phyloP scores from a whole-genome alignment of 805 yeast genomes.

The Wickerhamiella nectarea region DNA sequence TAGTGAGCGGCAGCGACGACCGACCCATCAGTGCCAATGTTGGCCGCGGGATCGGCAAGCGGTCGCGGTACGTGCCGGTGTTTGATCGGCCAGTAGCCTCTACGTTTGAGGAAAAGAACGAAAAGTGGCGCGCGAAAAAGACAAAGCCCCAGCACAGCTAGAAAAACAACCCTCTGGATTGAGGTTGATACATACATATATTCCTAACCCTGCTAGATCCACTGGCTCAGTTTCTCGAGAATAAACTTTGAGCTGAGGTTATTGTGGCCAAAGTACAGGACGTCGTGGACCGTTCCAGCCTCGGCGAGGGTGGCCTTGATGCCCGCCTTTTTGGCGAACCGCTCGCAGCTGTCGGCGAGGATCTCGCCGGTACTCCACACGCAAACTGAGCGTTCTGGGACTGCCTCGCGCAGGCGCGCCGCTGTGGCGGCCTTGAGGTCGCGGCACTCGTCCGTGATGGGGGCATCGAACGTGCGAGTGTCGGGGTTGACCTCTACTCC shows the following conservation, averaged over 20 bases:
- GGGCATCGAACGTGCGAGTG: not conserved
- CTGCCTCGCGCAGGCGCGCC: not conserved
- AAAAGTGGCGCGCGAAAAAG: slow-evolving; percentile 31
- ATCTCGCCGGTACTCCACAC: slow-evolving; percentile 9
- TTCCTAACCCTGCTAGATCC: not conserved
- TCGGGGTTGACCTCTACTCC: not conserved
- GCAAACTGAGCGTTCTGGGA: slow-evolving; percentile 2
- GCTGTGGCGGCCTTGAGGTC: not conserved
- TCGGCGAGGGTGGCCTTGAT: slow-evolving; percentile 2
- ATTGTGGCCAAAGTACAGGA: slow-evolving; percentile 8
- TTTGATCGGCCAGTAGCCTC: slow-evolving; percentile 44
- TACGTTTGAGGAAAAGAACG: slow-evolving; percentile 56
- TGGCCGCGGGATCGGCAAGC: slow-evolving; percentile 70
- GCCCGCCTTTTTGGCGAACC: slow-evolving; percentile 4
- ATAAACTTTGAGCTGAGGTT: slow-evolving; percentile 1
- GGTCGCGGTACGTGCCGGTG: slow-evolving; percentile 45
- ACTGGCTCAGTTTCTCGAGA: not conserved
- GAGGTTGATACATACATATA: too few species aligned
- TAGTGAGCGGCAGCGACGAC: slow-evolving; percentile 14
- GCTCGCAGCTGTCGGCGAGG: not conserved
- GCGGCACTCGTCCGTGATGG: not conserved
- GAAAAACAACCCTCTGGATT: too few species aligned
- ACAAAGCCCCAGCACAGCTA: not conserved
- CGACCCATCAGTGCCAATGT: slow-evolving; percentile 27
- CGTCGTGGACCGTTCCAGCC: slow-evolving; percentile 4